Evolutionary conservation across 2,329 filamentous ascomycete species (phyloP).

Genomic region (Chaetothyriales sp.): DNA sequence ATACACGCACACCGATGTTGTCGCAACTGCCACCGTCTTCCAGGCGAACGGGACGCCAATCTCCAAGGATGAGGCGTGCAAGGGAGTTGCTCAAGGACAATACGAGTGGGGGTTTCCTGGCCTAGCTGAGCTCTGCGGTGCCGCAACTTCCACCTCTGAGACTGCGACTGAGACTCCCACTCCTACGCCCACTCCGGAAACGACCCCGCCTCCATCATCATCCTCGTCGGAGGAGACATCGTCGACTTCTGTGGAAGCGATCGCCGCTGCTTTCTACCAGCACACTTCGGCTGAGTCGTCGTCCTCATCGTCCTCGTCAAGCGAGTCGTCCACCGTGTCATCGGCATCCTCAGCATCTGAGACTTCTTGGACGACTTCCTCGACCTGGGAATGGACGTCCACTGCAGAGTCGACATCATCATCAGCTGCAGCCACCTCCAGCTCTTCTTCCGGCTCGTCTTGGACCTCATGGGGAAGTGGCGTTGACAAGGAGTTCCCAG

Average conservation of each 20-base stretch:
- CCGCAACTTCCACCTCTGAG: constrained; percentile 13
- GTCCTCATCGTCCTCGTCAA: too few species aligned
- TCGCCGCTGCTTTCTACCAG: constrained; percentile 35
- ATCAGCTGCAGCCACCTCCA: constrained; percentile 11
- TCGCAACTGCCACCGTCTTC: constrained; percentile 50
- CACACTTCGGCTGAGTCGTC: constrained; percentile 20
- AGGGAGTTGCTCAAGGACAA: constrained; percentile 55
- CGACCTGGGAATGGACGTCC: constrained; percentile 16
- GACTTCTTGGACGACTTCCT: constrained; percentile 6
- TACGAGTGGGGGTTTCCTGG: constrained; percentile 50
- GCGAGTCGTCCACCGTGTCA: constrained; percentile 16
- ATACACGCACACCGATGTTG: constrained; percentile 25
- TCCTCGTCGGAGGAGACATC: constrained; percentile 22
- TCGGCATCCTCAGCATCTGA: constrained; percentile 3
- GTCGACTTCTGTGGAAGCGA: constrained; percentile 24
- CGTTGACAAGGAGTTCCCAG: constrained; percentile 55
- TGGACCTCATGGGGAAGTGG: constrained; percentile 29
- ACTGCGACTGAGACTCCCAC: constrained; percentile 18
- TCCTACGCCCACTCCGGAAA: too few species aligned
- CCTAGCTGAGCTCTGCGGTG: constrained; percentile 37
- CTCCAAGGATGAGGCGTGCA: constrained; percentile 47
- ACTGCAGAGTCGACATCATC: constrained; percentile 18
- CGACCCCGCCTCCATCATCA: constrained; percentile 4
- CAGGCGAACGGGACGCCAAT: constrained; percentile 52
- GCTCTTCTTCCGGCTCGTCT: constrained; percentile 14